Conservation (phyloP, 1,284 basidiomycete species). For the Leucoagaricus sp. region DNA sequence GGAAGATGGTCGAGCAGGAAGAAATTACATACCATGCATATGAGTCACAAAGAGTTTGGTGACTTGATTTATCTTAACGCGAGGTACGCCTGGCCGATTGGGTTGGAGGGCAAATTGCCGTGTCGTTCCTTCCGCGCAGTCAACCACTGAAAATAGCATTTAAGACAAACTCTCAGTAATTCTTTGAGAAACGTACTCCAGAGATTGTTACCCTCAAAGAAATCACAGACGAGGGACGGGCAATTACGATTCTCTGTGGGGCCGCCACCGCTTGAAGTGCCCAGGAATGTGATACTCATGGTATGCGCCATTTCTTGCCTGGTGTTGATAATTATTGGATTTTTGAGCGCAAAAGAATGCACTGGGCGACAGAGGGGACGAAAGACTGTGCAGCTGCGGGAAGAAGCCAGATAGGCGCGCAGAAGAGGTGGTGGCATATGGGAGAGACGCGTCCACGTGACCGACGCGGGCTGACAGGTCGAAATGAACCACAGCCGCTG, state of each 20-base stretch:
- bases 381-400: not conserved
- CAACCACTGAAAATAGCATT: conserved; percentile 62
- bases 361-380: not conserved
- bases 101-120: conserved; percentile 58
- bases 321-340: not conserved
- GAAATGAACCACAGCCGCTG: conserved; percentile 3
- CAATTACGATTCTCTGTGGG: conserved; percentile 70
- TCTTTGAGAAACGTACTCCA: conserved; percentile 55
- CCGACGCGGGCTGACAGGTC: conserved; percentile 6
- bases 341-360: not conserved
- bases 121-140: conserved; percentile 83
- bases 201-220: conserved; percentile 52
- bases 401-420: not conserved
- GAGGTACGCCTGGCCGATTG: conserved; percentile 23
- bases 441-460: conserved; percentile 13
- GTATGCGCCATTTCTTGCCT: conserved; percentile 7
- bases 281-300: conserved; percentile 62
- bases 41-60: conserved; percentile 86
- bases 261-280: conserved; percentile 75
- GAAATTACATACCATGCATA: conserved; percentile 66
- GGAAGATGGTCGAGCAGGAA: not conserved
- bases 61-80: conserved; percentile 56
- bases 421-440: conserved; percentile 6
- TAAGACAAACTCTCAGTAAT: not conserved
- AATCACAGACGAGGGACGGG: conserved; percentile 64